Base-by-base conservation (phyloP, 495 filamentous ascomycete genomes). In the Aspergillus biplanus region DNA sequence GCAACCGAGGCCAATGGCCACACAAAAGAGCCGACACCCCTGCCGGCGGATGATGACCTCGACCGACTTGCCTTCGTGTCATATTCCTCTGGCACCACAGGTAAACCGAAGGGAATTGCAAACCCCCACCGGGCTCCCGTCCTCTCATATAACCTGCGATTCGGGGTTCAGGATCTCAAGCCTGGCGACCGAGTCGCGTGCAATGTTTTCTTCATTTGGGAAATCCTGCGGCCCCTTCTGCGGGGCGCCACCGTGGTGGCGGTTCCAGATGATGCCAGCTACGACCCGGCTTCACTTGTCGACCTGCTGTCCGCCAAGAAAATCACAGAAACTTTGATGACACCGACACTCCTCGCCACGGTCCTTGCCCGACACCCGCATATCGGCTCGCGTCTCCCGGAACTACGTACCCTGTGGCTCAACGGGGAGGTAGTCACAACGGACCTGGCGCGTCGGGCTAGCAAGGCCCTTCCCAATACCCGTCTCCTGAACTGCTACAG, bases 131-230 rank as follows among this genome's bases (percentile, higher is more conserved):
- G 84, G 33, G 86, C 88, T 8, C 79, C 87, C 4, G 86, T 90
- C 5, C 78, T 84, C 18, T 89, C 86, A 31, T 90, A 89, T 64
- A 76, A 89, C 65, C 65, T 89, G 59, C 76, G 88, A 73, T 90
- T 89, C 67, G 77, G 67, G 11, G 66, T 89, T 1, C 86, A 83
- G 58, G 86, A 90, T 69, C 73, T 87, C 6, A 72, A 80, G 31
- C 86, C 85, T 0, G 86, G 87, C 4, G 88, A 89, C 62, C 84
- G 88, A 2, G 87, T 89, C 11, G 88, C 88, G 18, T 90, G 87
- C 67, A 90, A 90, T 80, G 88, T 89, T 21, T 90, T 89, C 67
- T 90, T 90, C 69, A 75, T 90, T 55, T 90, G 88, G 88, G 88
- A 90, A 63, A 89, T 89, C n/a, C 60, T 90, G 33, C 84, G 88